Base-by-base conservation (phyloP, 331 rosid species). In the Stylosanthes scabra region DNA sequence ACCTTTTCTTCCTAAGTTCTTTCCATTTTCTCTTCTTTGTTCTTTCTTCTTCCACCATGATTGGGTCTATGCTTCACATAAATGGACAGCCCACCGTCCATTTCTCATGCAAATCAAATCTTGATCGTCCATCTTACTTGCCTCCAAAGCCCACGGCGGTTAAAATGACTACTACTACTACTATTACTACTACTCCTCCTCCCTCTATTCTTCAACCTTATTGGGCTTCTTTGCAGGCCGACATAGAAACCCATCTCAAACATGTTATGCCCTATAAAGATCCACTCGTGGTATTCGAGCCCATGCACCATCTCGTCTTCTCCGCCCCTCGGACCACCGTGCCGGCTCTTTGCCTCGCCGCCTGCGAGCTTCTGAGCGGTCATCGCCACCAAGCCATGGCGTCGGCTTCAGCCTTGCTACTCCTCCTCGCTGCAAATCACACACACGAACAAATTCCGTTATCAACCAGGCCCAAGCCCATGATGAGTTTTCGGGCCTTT, bases 341-440 rank as follows among this genome's bases (percentile, higher is more conserved):
- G 1, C 89, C 97, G 2, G 80, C 88, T 2, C 20, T 91, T 5
- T 91, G 97, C 50, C 59, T 91, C 8, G 95, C 88, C 0, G 85
- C 97, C 0, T 88, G 95, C 45, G 97, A 88, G 66, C 83, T 91
- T 3, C 85, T 87, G 6, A 90, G 92, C 3, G 95, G 95, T 2
- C 55, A 8, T 8, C 85, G 83, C 5, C 56, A 66, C 39, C 77
- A 45, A 16, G 96, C 97, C 78, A 64, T 89, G 76, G 79, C 89
- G 0, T 89, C 97, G 0, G 96, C 97, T 0, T 79, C 96, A 2
- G 92, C 96, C 8, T 75, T 89, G 55, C 71, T 74, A 9, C 83
- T 88, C 57, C 20, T 76, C 66, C 70, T 74, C 0, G 85, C 89
- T 1, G 86, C 87, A 0, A 25, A 51, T 0, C 78, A 72, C 63